A percentile compares a stretch with the other conserved stretches of the same genome.
Evolutionary conservation across 441 rosid species (phyloP).

Genomic region (Corymbia calophylla): DNA sequence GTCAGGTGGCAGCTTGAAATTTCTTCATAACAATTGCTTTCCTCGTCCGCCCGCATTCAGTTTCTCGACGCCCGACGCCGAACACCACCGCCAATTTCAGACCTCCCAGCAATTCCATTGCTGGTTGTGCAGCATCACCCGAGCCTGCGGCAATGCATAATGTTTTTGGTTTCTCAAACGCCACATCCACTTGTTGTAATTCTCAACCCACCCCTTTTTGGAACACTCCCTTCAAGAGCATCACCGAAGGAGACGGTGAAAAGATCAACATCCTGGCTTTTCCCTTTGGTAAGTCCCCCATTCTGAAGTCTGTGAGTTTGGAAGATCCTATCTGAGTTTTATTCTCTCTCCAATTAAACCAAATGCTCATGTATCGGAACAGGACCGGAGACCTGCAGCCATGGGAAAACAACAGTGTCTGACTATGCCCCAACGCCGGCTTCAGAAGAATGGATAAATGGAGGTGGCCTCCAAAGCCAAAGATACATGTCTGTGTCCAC

Average conservation of each 20-base stretch:
- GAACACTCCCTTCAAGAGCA: neutral
- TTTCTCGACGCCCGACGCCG: neutral
- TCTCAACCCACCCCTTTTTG: neutral
- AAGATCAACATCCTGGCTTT: neutral
- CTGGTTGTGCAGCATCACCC: neutral
- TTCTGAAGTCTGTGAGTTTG: neutral
- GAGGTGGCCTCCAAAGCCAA: no score
- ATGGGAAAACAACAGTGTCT: neutral
- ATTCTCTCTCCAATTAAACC: neutral
- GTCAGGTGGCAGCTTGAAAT: neutral
- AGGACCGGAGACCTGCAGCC: neutral
- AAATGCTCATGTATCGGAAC: neutral
- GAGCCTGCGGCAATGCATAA: neutral
- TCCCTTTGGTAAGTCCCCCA: neutral
- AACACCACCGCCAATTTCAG: no score
- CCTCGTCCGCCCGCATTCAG: neutral
- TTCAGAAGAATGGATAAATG: neutral
- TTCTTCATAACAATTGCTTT: neutral
- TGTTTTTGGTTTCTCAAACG: neutral
- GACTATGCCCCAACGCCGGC: neutral
- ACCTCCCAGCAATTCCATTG: neutral
- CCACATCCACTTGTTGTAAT: neutral
- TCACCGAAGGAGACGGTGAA: neutral
- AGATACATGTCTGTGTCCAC: neutral
- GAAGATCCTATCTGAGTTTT: neutral